Percentiles rank a stretch among this genome's conserved stretches.
These are phyloP conservation scores for Septoria petroselini DNA, from an alignment of 2,329 filamentous ascomycete genomes.

Conservation along the genomic window DNA sequence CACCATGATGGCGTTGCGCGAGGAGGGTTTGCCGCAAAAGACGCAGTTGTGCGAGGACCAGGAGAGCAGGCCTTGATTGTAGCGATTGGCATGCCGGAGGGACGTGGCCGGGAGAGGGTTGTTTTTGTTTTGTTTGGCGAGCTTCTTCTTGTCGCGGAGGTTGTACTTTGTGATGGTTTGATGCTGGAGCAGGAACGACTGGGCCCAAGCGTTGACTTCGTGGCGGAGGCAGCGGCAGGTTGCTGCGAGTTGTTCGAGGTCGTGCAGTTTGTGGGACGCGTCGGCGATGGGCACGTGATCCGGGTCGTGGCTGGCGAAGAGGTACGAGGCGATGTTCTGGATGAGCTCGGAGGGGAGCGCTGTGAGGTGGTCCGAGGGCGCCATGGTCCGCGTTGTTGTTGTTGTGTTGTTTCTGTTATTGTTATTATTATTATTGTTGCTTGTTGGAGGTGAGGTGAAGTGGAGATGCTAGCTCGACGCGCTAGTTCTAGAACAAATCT, in stretches of 20 bases:
- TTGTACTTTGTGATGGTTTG: constrained; percentile 26
- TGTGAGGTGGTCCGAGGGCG: constrained; percentile 23
- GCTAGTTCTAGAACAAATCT: too few relatives aligned
- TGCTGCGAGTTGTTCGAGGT: constrained; percentile 27
- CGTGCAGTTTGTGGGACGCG: constrained; percentile 6
- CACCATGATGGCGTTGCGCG: constrained; percentile 31
- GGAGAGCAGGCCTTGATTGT: constrained; percentile 24
- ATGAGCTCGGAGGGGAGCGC: constrained; percentile 32
- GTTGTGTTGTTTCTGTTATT: neutral
- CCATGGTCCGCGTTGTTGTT: neutral
- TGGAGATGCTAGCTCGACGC: too few relatives aligned
- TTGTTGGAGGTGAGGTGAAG: neutral
- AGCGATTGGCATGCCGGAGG: constrained; percentile 13
- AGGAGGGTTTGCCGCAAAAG: constrained; percentile 35
- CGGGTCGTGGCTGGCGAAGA: constrained; percentile 31
- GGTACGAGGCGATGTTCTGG: constrained; percentile 31
- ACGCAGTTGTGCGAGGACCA: constrained; percentile 31
- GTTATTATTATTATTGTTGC: neutral
- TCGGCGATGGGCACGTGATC: constrained; percentile 17
- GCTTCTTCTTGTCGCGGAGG: neutral
- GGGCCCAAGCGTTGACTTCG: constrained; percentile 32
- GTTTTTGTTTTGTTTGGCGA: neutral
- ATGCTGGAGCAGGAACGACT: constrained; percentile 30
- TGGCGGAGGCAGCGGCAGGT: constrained; percentile 27
- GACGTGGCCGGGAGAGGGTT: constrained; percentile 12